A percentile compares a stretch with the other conserved stretches of the same genome.
Conservation (phyloP, 768 basidiomycete species). For the Boletus edulis region DNA sequence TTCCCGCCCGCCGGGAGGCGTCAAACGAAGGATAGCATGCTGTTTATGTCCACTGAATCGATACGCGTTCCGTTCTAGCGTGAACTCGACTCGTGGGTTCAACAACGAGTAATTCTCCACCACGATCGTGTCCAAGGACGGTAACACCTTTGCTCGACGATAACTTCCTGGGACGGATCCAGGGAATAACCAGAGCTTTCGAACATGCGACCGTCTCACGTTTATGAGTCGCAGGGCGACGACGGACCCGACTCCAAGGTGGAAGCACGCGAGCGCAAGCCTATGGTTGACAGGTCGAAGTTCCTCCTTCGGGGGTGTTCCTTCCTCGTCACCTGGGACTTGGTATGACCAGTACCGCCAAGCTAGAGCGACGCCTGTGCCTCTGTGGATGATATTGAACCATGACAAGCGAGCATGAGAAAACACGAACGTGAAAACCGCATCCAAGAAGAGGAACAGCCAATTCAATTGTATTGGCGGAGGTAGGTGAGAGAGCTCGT, state of each 20-base stretch:
- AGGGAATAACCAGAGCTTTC: slow-evolving; percentile 32
- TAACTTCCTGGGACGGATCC: slow-evolving; percentile 21
- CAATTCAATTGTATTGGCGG: slow-evolving; percentile 24
- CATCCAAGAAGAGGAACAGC: slow-evolving; percentile 29
- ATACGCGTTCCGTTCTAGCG: slow-evolving; percentile 25
- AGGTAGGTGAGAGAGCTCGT: slow-evolving; percentile 20
- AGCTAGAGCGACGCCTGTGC: slow-evolving; percentile 25
- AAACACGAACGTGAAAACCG: slow-evolving; percentile 28
- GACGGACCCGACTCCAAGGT: slow-evolving; percentile 28
- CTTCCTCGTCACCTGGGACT: slow-evolving; percentile 12
- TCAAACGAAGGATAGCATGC: slow-evolving; percentile 20
- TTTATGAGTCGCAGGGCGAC: slow-evolving; percentile 28
- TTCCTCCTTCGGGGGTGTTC: slow-evolving; percentile 13
- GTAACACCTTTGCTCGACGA: slow-evolving; percentile 15
- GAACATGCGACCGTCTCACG: slow-evolving; percentile 26
- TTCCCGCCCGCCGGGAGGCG: slow-evolving; percentile 9
- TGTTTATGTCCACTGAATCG: slow-evolving; percentile 19
- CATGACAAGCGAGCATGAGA: background rate
- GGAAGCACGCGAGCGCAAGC: slow-evolving; percentile 25
- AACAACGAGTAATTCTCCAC: slow-evolving; percentile 22
- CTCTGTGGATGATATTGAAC: slow-evolving; percentile 10
- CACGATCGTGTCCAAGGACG: slow-evolving; percentile 26
- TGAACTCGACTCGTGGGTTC: slow-evolving; percentile 21
- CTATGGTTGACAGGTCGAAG: slow-evolving; percentile 32
- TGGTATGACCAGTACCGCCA: slow-evolving; percentile 30